A percentile compares a stretch with the other conserved stretches of the same genome.
Evolutionary conservation across 1,284 basidiomycete genomes (phyloP).

Genomic region (Heterobasidion occidentale): DNA sequence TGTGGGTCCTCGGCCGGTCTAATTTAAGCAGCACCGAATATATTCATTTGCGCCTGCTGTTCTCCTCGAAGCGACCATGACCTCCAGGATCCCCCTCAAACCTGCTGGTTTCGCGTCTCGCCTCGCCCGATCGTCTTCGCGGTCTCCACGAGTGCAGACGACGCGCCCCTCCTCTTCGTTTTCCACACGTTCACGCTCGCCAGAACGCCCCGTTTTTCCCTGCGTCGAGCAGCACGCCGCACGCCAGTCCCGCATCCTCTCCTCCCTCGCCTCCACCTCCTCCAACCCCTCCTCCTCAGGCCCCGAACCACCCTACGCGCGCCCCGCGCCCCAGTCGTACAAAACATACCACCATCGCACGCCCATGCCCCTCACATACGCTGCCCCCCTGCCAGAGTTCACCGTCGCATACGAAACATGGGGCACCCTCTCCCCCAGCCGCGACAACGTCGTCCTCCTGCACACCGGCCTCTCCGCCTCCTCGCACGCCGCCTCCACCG

Average conservation of each 20-base stretch:
- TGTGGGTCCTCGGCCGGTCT: too few species aligned
- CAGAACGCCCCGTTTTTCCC: conserved; percentile 48
- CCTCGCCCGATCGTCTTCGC: background rate
- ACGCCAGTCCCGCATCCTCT: conserved; percentile 45
- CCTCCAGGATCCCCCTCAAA: background rate
- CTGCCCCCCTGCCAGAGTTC: conserved; percentile 64
- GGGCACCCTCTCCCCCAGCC: conserved; percentile 76
- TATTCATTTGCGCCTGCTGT: too few species aligned
- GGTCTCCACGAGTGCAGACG: background rate
- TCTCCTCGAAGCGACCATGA: background rate
- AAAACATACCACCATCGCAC: conserved; percentile 51
- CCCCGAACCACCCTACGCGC: conserved; percentile 72
- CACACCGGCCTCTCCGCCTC: conserved; percentile 96
- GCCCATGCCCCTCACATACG: conserved; percentile 73
- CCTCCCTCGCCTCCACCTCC: conserved; percentile 13
- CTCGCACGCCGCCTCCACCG: conserved; percentile 88
- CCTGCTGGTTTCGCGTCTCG: background rate
- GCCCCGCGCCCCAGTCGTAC: conserved; percentile 67
- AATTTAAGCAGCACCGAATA: too few species aligned
- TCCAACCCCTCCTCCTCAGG: conserved; percentile 34
- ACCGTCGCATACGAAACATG: conserved; percentile 97
- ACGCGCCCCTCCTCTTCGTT: background rate
- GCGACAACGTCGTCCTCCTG: conserved; percentile 91
- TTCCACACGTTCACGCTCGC: background rate
- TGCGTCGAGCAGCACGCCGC: conserved; percentile 72